A percentile compares a stretch with the other conserved stretches of the same genome.
These are phyloP conservation scores for Yamadazyma triangularis DNA, from an alignment of 1,139 yeast genomes.

Conservation along the genomic window DNA sequence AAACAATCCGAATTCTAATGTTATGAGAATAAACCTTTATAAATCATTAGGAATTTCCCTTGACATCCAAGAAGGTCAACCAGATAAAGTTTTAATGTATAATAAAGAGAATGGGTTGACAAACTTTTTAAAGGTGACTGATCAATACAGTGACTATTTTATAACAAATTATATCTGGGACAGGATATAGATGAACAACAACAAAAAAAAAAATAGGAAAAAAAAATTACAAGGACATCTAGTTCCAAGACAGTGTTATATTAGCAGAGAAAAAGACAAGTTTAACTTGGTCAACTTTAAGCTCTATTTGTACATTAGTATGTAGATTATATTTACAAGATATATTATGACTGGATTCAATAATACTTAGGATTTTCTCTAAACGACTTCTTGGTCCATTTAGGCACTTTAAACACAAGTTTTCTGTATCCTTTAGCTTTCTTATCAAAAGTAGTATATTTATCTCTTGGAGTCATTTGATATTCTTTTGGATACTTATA, in stretches of 20 bases:
- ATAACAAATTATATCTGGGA: conserved; percentile 74
- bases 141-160: conserved; percentile 58
- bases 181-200: conserved; percentile 21
- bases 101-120: conserved; percentile 45
- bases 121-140: conserved; percentile 52
- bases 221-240: too few relatives aligned
- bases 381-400: conserved; percentile 83
- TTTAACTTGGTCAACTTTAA: too few relatives aligned
- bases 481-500: conserved; percentile 67
- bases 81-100: conserved; percentile 46
- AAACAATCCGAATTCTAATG: conserved; percentile 27
- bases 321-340: too few relatives aligned
- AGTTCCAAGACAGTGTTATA: too few relatives aligned
- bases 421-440: conserved; percentile 78
- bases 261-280: too few relatives aligned
- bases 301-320: too few relatives aligned
- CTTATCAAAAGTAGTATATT: conserved; percentile 81
- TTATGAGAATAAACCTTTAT: conserved; percentile 41
- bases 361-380: conserved; percentile 79
- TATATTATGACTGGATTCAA: too few relatives aligned
- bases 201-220: too few relatives aligned
- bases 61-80: neutral
- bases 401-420: conserved; percentile 80
- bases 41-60: conserved; percentile 33
- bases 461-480: conserved; percentile 77